These are phyloP conservation scores for Alternaria hordeiaustralica DNA, from an alignment of 2,329 filamentous ascomycete genomes.

Conservation along the genomic window DNA sequence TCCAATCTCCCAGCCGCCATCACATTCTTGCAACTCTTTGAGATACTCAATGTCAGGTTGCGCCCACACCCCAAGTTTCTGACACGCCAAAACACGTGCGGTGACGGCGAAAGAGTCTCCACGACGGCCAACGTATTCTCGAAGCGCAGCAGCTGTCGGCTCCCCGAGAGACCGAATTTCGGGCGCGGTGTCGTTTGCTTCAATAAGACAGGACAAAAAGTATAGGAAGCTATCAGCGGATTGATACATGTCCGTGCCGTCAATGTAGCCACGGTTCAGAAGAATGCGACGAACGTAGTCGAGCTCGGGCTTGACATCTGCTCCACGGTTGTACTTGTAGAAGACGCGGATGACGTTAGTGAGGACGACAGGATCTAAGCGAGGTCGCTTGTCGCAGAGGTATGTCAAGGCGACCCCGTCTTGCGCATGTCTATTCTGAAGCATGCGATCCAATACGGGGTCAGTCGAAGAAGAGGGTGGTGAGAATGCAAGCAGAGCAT, in stretches of 20 bases:
- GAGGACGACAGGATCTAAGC: slow-evolving; percentile 38
- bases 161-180: slow-evolving; percentile 26
- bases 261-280: slow-evolving; percentile 31
- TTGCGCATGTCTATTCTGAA: slow-evolving; percentile 48
- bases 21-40: slow-evolving; percentile 38
- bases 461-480: slow-evolving; percentile 7
- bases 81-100: slow-evolving; percentile 38
- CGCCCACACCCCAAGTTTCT: slow-evolving; percentile 22
- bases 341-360: slow-evolving; percentile 44
- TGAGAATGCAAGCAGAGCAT: slow-evolving; percentile 35
- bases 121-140: slow-evolving; percentile 28
- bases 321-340: slow-evolving; percentile 37
- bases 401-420: slow-evolving; percentile 50
- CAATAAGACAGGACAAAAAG: slow-evolving; percentile 35
- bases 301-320: slow-evolving; percentile 28
- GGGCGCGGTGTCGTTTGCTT: slow-evolving; percentile 19
- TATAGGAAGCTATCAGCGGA: slow-evolving; percentile 43
- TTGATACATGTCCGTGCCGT: slow-evolving; percentile 43
- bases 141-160: slow-evolving; percentile 29
- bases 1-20: slow-evolving; percentile 46
- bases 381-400: slow-evolving; percentile 33
- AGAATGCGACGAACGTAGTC: slow-evolving; percentile 26
- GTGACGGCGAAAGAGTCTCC: slow-evolving; percentile 36
- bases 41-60: slow-evolving; percentile 17
- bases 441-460: slow-evolving; percentile 14